A percentile compares a stretch with the other conserved stretches of the same genome.
Evolutionary conservation across 2,329 filamentous ascomycete species (phyloP).

Genomic region (Diaporthe sp.): DNA sequence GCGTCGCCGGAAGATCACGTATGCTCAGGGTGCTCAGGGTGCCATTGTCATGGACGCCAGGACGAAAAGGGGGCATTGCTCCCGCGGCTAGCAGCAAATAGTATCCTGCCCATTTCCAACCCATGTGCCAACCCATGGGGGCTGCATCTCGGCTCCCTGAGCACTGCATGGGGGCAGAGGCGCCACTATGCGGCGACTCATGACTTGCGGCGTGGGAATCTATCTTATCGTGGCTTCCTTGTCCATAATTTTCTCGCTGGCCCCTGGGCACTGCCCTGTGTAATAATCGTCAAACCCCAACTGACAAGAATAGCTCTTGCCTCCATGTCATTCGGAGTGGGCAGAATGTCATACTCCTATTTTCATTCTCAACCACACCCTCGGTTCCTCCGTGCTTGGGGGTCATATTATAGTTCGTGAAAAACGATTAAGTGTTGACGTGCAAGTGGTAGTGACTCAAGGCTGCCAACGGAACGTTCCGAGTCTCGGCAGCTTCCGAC

Average conservation of each 20-base stretch:
- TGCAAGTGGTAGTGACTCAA: not conserved
- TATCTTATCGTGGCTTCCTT: conserved; percentile 16
- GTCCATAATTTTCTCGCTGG: not conserved
- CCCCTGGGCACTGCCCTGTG: not conserved
- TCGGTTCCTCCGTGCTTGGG: not conserved
- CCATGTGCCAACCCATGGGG: conserved; percentile 27
- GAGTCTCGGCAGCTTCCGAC: not conserved
- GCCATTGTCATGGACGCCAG: not conserved
- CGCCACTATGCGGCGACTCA: conserved; percentile 11
- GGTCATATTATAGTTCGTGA: not conserved
- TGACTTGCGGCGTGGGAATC: not conserved
- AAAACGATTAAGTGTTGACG: not conserved
- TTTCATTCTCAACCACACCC: not conserved
- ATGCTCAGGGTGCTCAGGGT: not conserved
- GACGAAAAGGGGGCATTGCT: conserved; percentile 8
- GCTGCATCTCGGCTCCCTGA: conserved; percentile 27
- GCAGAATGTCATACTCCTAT: not conserved
- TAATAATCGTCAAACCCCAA: not conserved
- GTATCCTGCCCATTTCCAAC: conserved; percentile 20
- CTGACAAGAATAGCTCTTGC: not conserved
- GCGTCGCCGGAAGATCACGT: conserved; percentile 5
- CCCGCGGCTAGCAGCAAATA: conserved; percentile 9
- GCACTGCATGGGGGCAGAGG: not conserved
- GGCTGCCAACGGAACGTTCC: not conserved
- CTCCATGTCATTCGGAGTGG: not conserved